Percentiles rank a stretch among this genome's conserved stretches.
Conservation (phyloP, 2,329 filamentous ascomycete species). For the Aspergillus quadricinctus region DNA sequence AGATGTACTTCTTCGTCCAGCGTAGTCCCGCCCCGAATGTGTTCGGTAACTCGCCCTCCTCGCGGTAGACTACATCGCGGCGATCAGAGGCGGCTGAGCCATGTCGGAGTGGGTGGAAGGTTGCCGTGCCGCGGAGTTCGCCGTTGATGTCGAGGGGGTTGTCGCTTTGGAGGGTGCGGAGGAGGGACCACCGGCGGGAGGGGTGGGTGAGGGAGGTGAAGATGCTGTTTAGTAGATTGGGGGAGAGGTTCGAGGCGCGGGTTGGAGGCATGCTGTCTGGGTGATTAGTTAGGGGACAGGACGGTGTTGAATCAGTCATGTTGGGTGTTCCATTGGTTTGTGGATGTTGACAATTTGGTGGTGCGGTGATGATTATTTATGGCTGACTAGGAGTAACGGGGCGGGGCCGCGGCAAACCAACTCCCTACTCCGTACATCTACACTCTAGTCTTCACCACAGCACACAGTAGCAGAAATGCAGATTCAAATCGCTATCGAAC, state of each 20-base stretch:
- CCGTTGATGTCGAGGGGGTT: slow-evolving; percentile 41
- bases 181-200: slow-evolving; percentile 32
- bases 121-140: slow-evolving; percentile 37
- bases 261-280: background rate
- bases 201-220: slow-evolving; percentile 27
- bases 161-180: slow-evolving; percentile 37
- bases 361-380: background rate
- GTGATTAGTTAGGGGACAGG: background rate
- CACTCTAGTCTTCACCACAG: background rate
- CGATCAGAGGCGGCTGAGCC: slow-evolving; percentile 3
- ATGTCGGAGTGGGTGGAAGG: slow-evolving; percentile 26
- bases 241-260: slow-evolving; percentile 8
- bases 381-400: background rate
- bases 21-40: slow-evolving; percentile 23
- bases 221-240: slow-evolving; percentile 17
- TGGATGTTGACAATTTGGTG: background rate
- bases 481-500: background rate
- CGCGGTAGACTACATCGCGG: slow-evolving; percentile 37
- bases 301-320: background rate
- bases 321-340: background rate
- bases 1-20: slow-evolving; percentile 44
- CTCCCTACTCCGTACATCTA: background rate
- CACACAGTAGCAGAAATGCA: too few species aligned
- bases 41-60: slow-evolving; percentile 39
- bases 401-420: background rate